phyloP scores from a whole-genome alignment of 768 basidiomycete genomes.

The Podaxis sp. region DNA sequence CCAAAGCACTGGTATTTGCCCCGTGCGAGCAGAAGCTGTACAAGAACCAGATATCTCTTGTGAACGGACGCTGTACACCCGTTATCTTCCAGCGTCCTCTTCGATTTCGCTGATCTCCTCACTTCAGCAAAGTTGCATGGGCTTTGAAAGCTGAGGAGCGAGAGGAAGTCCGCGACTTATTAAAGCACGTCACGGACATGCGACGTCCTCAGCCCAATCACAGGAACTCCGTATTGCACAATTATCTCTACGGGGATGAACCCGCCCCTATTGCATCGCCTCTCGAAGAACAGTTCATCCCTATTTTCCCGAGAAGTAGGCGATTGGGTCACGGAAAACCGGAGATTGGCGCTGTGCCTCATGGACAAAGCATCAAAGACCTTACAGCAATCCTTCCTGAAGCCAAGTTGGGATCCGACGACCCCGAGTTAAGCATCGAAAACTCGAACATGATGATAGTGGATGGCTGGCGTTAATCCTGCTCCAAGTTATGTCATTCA shows the following conservation, averaged over 20 bases:
- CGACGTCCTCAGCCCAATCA: conserved; percentile 14
- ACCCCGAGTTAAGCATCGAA: conserved; percentile 45
- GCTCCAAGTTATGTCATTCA: conserved; percentile 2
- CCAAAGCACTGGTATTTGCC: conserved; percentile 11
- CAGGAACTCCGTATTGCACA: conserved; percentile 28
- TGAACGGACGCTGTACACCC: conserved; percentile 26
- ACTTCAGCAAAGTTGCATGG: conserved; percentile 11
- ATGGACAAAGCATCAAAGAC: conserved; percentile 12
- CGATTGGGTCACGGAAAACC: conserved; percentile 19
- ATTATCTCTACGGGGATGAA: conserved; percentile 16
- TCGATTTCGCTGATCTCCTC: neutral
- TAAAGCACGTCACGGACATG: conserved; percentile 6
- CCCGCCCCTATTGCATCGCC: neutral
- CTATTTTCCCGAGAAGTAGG: conserved; percentile 46
- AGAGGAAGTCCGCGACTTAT: neutral
- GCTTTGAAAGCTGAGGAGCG: neutral
- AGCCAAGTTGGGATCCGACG: conserved; percentile 19
- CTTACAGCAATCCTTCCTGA: conserved; percentile 15
- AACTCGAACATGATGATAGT: conserved; percentile 55
- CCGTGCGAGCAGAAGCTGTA: conserved; percentile 28
- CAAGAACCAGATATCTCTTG: conserved; percentile 16
- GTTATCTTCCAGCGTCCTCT: neutral
- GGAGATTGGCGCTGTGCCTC: neutral
- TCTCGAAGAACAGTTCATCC: conserved; percentile 24
- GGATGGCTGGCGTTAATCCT: conserved; percentile 62